Conservation (phyloP, 108 stramenopile species). For the Cyclostephanos invisitatus region DNA sequence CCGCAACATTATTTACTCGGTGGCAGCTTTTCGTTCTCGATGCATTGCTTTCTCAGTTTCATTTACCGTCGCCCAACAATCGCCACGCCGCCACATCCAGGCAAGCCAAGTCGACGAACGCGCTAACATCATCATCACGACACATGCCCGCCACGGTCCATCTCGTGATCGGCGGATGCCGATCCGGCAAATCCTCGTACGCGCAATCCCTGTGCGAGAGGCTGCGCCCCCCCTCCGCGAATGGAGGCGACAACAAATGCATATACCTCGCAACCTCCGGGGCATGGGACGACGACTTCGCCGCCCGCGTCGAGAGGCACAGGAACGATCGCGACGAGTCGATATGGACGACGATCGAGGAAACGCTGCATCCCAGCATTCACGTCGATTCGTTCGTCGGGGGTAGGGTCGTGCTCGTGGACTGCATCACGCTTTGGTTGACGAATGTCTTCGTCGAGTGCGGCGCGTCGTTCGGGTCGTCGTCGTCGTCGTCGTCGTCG, state of each 20-base stretch:
- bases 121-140: too few species aligned
- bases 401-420: constrained; percentile 54
- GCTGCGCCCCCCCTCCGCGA: constrained; percentile 18
- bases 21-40: too few species aligned
- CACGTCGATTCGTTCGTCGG: constrained; percentile 34
- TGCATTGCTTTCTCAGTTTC: too few species aligned
- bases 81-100: not conserved
- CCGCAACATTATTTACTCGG: too few species aligned
- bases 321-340: constrained; percentile 42
- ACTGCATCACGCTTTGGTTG: constrained; percentile 64
- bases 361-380: constrained; percentile 44
- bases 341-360: constrained; percentile 65
- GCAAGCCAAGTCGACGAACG: not conserved
- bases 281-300: constrained; percentile 47
- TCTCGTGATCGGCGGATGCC: constrained; percentile 59
- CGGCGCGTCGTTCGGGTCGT: constrained; percentile 21
- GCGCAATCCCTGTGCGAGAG: constrained; percentile 55
- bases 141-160: constrained; percentile 63
- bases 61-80: too few species aligned
- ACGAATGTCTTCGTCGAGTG: constrained; percentile 58
- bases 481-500: constrained; percentile 29
- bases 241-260: not conserved
- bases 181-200: constrained; percentile 58
- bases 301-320: constrained; percentile 48
- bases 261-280: constrained; percentile 60